phyloP scores from a whole-genome alignment of 495 filamentous ascomycete species.

The Parathielavia hyrcaniae region DNA sequence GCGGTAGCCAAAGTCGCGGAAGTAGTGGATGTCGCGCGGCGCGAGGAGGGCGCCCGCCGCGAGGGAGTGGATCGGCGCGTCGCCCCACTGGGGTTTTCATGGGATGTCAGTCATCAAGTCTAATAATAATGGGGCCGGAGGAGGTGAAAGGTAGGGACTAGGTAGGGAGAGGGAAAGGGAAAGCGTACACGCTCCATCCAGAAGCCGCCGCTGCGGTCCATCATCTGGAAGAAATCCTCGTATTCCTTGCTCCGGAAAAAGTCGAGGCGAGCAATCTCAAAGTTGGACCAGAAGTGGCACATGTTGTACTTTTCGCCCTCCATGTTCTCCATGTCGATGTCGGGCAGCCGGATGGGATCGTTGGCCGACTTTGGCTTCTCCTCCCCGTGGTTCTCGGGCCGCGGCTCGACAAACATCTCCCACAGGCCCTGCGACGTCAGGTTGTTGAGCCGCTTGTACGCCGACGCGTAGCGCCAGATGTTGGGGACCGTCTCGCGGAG shows the following conservation, averaged over 20 bases:
- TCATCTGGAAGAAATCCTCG: constrained; percentile 98
- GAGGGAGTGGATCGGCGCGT: constrained; percentile 97
- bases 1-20: constrained; percentile 97
- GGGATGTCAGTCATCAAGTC: no score
- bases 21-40: constrained; percentile 89
- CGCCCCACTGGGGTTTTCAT: constrained; percentile 75
- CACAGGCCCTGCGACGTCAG: constrained; percentile 86
- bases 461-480: constrained; percentile 99
- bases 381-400: constrained; percentile 43
- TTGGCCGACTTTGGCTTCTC: constrained; percentile 66
- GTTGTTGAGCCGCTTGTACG: constrained; percentile 91
- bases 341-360: constrained; percentile 50
- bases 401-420: constrained; percentile 95
- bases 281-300: constrained; percentile 99
- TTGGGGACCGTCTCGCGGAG: constrained; percentile 97
- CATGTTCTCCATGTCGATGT: constrained; percentile 90
- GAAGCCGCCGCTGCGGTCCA: constrained; percentile 96
- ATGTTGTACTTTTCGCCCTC: constrained; percentile 98
- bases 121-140: no score
- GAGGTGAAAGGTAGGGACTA: not conserved
- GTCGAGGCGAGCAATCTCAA: constrained; percentile 91
- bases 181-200: constrained; percentile 90
- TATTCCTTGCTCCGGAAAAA: constrained; percentile 97
- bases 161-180: not conserved
- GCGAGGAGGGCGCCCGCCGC: constrained; percentile 83